Base-by-base conservation (phyloP, 2,329 filamentous ascomycete genomes). In the Fusarium odoratissimum region DNA sequence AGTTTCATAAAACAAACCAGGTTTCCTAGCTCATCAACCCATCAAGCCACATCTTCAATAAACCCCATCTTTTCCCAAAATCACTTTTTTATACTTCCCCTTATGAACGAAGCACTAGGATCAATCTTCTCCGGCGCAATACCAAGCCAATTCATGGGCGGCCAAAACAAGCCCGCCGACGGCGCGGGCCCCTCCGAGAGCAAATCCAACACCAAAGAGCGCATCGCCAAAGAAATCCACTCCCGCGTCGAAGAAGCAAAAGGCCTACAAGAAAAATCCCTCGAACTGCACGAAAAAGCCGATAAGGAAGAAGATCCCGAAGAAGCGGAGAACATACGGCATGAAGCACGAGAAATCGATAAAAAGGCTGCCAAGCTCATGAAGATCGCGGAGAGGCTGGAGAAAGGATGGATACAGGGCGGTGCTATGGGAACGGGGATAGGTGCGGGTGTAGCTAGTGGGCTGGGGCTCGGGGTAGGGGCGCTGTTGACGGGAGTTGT, bases 361-460 rank as follows among this genome's bases (percentile, higher is more conserved):
- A 75, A 75, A 19, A 75, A 73, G 17, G 73, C 73, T 0, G 73
- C 73, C 9, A 75, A 75, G 49, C 52, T 75, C 1, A 75, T 75
- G 73, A 76, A 75, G 31, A 76, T 69, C 6, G 73, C 73, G 0
- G 73, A 75, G 1, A 42, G 73, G 4, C 38, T 75, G 0, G 61
- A 75, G n/a, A 69, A 73, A 5, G 73, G 73, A 1, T 75, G 73
- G 73, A 21, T 75, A 6, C 73, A 75, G 35, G 73, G 73, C n/a
- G 74, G 74, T n/a, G 74, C 73, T 0, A 55, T 76, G 46, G 74
- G 74, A 1, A 68, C 71, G 14, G 74, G 74, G 0, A 75, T 75
- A 19, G 74, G 74, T 1, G 69, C 61, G 21, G 74, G 74, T n/a
- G 70, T 75, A 9, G 74, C 74, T 8, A 73, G 73, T 17, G 74